These are phyloP conservation scores for Lagenidium giganteum DNA, from an alignment of 352 stramenopile genomes.

Conservation along the genomic window DNA sequence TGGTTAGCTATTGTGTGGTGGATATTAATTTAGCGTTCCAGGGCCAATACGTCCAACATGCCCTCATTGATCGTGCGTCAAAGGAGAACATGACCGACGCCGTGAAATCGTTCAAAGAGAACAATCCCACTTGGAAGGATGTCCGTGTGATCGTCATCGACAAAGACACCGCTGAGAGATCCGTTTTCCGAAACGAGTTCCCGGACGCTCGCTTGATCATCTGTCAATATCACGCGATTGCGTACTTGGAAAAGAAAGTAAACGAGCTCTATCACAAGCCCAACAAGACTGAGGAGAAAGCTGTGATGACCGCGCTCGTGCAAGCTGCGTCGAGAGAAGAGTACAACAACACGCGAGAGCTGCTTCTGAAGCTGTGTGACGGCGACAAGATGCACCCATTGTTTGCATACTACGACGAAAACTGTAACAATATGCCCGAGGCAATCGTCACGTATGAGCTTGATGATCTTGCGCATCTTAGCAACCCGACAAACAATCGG, in stretches of 20 bases:
- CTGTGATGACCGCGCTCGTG: background rate
- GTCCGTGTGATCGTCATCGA: conserved; percentile 3
- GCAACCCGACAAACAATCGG: conserved; percentile 16
- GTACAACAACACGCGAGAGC: too few relatives aligned
- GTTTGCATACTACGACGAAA: conserved; percentile 7
- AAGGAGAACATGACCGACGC: background rate
- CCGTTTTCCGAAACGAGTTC: conserved; percentile 5
- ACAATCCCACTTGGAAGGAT: background rate
- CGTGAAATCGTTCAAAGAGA: conserved; percentile 1
- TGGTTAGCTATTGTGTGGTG: too few relatives aligned
- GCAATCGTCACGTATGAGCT: conserved; percentile 1
- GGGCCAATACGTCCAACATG: too few relatives aligned
- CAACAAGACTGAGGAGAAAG: conserved; percentile 5
- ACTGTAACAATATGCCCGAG: conserved; percentile 6
- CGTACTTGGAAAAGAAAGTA: conserved; percentile 1
- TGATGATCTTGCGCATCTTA: conserved; percentile 1
- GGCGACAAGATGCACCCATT: too few relatives aligned
- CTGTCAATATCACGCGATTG: conserved; percentile 2
- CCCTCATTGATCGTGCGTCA: background rate
- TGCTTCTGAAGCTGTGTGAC: too few relatives aligned
- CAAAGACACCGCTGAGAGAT: conserved; percentile 3
- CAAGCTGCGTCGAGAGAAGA: background rate
- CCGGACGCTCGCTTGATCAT: background rate
- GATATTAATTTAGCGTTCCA: too few relatives aligned
- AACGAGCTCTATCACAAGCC: conserved; percentile 1